A percentile compares a stretch with the other conserved stretches of the same genome.
phyloP scores from a whole-genome alignment of 2,329 filamentous ascomycete genomes.

The Aspergillus melleus region DNA sequence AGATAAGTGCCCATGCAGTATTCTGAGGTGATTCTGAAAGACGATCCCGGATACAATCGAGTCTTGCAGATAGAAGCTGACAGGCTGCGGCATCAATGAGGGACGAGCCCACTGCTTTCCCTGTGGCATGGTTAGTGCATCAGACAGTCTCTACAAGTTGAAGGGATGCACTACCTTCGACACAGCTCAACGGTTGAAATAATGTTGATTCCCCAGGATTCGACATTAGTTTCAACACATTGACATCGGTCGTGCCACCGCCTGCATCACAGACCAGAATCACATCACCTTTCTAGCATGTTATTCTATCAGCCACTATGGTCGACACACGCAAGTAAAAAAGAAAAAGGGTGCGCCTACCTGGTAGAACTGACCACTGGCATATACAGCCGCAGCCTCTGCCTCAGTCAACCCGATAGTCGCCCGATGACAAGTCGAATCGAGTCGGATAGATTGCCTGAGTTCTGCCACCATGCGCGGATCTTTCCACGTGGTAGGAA shows the following conservation, averaged over 20 bases:
- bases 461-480: constrained; percentile 1
- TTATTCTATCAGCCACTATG: too few relatives aligned
- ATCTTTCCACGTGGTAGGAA: constrained; percentile 3
- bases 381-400: constrained; percentile 1
- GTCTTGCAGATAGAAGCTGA: background rate
- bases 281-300: background rate
- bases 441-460: background rate
- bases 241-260: constrained; percentile 2
- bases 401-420: constrained; percentile 3
- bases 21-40: background rate
- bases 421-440: background rate
- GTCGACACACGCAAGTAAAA: too few relatives aligned
- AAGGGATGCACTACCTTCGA: background rate
- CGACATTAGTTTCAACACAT: background rate
- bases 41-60: background rate
- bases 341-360: background rate
- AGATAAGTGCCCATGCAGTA: background rate
- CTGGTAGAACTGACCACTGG: constrained; percentile 2
- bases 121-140: background rate
- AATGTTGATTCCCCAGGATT: background rate
- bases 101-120: background rate
- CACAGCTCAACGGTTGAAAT: background rate
- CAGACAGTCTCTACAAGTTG: background rate
- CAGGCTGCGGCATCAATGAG: background rate
- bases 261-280: constrained; percentile 3